Conservation (phyloP, 2,329 filamentous ascomycete species). For the Aspergillus carbonarius region DNA sequence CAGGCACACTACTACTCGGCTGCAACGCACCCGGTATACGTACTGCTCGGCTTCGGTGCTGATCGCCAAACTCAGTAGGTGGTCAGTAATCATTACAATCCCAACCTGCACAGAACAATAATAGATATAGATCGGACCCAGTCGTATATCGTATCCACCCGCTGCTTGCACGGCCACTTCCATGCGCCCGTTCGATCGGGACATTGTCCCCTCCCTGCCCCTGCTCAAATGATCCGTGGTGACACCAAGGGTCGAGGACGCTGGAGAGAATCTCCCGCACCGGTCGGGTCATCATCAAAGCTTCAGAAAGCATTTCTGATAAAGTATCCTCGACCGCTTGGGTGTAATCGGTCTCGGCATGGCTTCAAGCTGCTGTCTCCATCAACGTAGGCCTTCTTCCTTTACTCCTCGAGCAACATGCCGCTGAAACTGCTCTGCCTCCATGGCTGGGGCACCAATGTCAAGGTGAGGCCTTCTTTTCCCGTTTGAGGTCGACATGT, state of each 20-base stretch:
- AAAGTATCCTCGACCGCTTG: background rate
- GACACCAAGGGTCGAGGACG: background rate
- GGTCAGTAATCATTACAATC: background rate
- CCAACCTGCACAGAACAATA: background rate
- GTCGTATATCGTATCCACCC: background rate
- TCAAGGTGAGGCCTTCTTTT: constrained; percentile 19
- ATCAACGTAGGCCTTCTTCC: background rate
- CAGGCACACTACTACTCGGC: background rate
- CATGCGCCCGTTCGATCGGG: background rate
- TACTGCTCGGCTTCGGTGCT: background rate
- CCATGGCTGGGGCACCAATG: constrained; percentile 36
- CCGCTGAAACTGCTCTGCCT: constrained; percentile 34
- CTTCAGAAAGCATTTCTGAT: background rate
- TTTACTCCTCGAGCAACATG: constrained; percentile 14
- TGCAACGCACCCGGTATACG: background rate
- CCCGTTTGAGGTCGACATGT: background rate
- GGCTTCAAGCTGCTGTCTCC: background rate
- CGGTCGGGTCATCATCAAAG: background rate
- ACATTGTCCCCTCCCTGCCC: background rate
- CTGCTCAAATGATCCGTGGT: background rate
- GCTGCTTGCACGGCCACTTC: background rate
- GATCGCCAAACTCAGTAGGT: background rate
- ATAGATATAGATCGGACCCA: background rate
- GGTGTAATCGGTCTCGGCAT: background rate
- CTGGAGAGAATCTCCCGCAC: background rate